phyloP scores from a whole-genome alignment of 2,329 filamentous ascomycete genomes.

The Magnaporthiopsis poae region DNA sequence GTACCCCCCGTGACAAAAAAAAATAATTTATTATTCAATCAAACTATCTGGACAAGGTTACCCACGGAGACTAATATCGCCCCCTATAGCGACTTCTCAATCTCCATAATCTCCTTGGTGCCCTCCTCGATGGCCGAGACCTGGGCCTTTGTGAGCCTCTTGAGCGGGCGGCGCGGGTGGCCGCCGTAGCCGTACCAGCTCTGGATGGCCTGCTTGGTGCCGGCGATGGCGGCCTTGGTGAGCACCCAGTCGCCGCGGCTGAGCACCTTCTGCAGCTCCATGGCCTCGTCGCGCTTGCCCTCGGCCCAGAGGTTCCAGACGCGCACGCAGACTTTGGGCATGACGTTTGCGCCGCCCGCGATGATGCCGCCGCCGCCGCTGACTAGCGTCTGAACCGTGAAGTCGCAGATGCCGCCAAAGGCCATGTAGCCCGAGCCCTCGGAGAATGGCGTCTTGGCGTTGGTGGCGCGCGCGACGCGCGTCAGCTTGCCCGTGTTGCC shows the following conservation, averaged over 20 bases:
- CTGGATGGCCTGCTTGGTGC: conserved; percentile 77
- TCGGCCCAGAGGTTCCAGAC: conserved; percentile 68
- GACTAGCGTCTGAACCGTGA: conserved; percentile 70
- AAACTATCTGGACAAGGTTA: neutral
- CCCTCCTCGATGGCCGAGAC: conserved; percentile 44
- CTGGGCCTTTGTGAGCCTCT: conserved; percentile 50
- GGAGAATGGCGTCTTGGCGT: conserved; percentile 56
- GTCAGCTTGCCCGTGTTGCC: conserved; percentile 85
- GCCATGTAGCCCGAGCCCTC: conserved; percentile 66
- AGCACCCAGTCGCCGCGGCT: conserved; percentile 73
- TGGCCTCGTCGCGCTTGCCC: conserved; percentile 66
- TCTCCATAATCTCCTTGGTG: conserved; percentile 53
- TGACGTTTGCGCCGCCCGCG: conserved; percentile 73
- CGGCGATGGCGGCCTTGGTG: conserved; percentile 72
- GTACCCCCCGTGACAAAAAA: neutral
- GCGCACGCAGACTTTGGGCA: conserved; percentile 70
- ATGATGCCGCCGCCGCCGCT: conserved; percentile 77
- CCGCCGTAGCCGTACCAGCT: conserved; percentile 74
- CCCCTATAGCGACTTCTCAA: conserved; percentile 45
- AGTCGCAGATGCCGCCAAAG: conserved; percentile 80
- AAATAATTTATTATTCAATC: neutral
- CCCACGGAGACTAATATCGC: too few species aligned
- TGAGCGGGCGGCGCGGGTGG: conserved; percentile 62
- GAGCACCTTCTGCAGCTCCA: conserved; percentile 65
- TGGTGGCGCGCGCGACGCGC: conserved; percentile 62